These are phyloP conservation scores for Phytopythium cucurbitacearum DNA, from an alignment of 352 stramenopile species.

Conservation along the genomic window DNA sequence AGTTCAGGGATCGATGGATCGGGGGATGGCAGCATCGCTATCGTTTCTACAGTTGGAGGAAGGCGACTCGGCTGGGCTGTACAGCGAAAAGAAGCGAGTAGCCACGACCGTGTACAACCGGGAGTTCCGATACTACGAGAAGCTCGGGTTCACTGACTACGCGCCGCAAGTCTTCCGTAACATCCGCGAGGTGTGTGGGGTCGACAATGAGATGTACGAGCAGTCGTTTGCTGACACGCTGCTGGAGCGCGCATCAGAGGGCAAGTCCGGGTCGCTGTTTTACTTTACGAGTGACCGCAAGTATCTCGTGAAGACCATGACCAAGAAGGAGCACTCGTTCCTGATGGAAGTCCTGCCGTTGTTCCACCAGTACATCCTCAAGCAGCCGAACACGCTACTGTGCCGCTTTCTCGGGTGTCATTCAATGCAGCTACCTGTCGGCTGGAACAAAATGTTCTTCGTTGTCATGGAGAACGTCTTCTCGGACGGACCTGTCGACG, in stretches of 20 bases:
- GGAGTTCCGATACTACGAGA: constrained; percentile 83
- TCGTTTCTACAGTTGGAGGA: constrained; percentile 69
- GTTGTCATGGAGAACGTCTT: constrained; percentile 89
- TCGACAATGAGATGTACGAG: constrained; percentile 75
- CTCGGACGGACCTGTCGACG: constrained; percentile 62
- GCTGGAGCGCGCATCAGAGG: constrained; percentile 73
- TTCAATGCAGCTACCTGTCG: constrained; percentile 86
- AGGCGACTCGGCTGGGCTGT: constrained; percentile 42
- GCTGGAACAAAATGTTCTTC: constrained; percentile 91
- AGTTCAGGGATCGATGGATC: constrained; percentile 34
- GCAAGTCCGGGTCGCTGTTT: constrained; percentile 86
- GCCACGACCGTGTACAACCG: constrained; percentile 81
- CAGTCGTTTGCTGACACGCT: constrained; percentile 84
- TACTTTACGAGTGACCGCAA: constrained; percentile 85
- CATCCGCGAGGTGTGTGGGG: constrained; percentile 72
- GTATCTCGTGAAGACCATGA: constrained; percentile 89
- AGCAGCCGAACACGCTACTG: constrained; percentile 75
- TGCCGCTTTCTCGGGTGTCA: constrained; percentile 82
- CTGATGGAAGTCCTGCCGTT: constrained; percentile 73
- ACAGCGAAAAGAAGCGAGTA: constrained; percentile 80
- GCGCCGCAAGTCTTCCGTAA: constrained; percentile 82
- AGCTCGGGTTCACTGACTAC: constrained; percentile 86
- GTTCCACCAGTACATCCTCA: constrained; percentile 85
- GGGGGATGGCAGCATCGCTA: constrained; percentile 30
- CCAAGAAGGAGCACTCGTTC: constrained; percentile 84